These are phyloP conservation scores for Suillus discolor DNA, from an alignment of 768 basidiomycete species.

Conservation along the genomic window DNA sequence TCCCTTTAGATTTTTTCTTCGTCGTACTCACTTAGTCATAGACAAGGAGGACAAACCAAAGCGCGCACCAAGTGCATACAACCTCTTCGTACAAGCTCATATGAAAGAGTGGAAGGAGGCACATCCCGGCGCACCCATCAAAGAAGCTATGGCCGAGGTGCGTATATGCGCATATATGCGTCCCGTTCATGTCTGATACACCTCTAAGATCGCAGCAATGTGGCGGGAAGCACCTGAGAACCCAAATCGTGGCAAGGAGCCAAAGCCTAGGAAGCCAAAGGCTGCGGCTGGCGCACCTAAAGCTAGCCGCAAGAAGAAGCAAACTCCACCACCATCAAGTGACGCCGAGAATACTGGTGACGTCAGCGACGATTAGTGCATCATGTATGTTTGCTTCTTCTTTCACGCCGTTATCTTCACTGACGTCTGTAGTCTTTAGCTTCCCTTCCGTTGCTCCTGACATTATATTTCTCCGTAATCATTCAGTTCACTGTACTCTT, in stretches of 20 bases:
- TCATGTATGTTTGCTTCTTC: background rate
- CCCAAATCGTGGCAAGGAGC: conserved; percentile 59
- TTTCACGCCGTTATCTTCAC: background rate
- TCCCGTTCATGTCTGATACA: conserved; percentile 11
- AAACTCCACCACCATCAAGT: conserved; percentile 23
- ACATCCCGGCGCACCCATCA: conserved; percentile 47
- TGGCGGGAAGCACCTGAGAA: conserved; percentile 67
- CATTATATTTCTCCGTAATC: conserved; percentile 18
- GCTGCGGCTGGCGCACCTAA: conserved; percentile 22
- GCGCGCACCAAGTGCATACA: conserved; percentile 61
- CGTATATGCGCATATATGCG: conserved; percentile 8
- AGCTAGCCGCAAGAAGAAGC: conserved; percentile 16
- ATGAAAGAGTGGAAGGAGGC: conserved; percentile 61
- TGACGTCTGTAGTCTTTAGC: conserved; percentile 3
- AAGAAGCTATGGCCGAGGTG: conserved; percentile 56
- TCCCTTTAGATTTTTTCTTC: conserved; percentile 9
- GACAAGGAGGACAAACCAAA: conserved; percentile 52
- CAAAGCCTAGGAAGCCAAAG: conserved; percentile 50
- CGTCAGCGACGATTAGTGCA: conserved; percentile 22
- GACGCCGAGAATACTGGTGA: conserved; percentile 27
- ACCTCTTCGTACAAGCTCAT: conserved; percentile 55
- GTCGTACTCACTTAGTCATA: conserved; percentile 9
- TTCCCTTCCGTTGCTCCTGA: conserved; percentile 8
- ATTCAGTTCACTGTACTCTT: conserved; percentile 10
- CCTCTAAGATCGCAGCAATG: conserved; percentile 50